Percentiles rank a stretch among this genome's conserved stretches.
Evolutionary conservation across 495 filamentous ascomycete species (phyloP).

Genomic region (Hamigera avellanea): DNA sequence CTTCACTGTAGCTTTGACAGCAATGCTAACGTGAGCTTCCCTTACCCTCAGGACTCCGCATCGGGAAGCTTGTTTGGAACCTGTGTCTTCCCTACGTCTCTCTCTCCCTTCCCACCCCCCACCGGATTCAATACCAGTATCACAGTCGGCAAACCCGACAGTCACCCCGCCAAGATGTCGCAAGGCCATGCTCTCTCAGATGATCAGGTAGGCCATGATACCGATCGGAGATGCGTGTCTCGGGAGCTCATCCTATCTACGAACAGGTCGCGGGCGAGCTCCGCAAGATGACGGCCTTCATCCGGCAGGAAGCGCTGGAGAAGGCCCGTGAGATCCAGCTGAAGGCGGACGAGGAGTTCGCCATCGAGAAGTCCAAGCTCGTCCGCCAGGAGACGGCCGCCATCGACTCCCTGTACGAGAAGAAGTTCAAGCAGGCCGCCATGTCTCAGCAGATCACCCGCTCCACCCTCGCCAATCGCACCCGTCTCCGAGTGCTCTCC

Average conservation of each 20-base stretch:
- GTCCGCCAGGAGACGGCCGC: constrained; percentile 84
- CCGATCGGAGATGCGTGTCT: no score
- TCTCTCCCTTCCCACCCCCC: constrained; percentile 4
- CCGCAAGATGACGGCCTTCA: constrained; percentile 99
- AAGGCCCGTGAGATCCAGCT: constrained; percentile 94
- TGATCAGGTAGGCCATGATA: constrained; percentile 59
- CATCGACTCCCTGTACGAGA: constrained; percentile 88
- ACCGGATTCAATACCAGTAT: no score
- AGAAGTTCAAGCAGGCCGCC: constrained; percentile 94
- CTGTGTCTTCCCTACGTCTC: constrained; percentile 4
- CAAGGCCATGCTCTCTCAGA: constrained; percentile 88
- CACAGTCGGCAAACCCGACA: no score
- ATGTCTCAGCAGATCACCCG: constrained; percentile 97
- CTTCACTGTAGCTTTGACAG: no score
- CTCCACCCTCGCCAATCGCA: constrained; percentile 90
- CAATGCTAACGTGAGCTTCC: no score
- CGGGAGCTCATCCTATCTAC: no score
- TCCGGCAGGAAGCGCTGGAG: constrained; percentile 93
- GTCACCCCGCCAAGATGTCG: constrained; percentile 73
- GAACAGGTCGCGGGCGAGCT: constrained; percentile 82
- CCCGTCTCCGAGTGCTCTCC: constrained; percentile 72
- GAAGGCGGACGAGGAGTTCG: constrained; percentile 97
- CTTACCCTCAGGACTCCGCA: constrained; percentile 6
- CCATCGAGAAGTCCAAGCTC: constrained; percentile 96
- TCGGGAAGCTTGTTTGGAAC: constrained; percentile 7